Evolutionary conservation across 495 filamentous ascomycete species (phyloP), one percentile per base, ranked within the genome.

Genomic region (Sordaria brevicollis): DNA sequence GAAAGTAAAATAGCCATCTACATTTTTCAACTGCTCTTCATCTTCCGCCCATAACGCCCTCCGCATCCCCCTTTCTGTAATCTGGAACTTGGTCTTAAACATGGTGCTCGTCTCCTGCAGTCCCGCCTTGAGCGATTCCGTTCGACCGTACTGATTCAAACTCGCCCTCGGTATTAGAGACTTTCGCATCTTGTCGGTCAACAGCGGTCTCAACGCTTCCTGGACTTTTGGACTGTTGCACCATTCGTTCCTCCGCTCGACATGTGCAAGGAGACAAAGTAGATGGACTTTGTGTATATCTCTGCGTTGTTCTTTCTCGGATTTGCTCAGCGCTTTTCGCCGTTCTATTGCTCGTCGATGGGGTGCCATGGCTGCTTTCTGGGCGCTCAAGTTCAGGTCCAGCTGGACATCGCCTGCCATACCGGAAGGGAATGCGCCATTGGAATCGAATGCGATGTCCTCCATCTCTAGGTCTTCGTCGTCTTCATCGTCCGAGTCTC

Each of bases 281-380:
- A 98, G 65, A 81, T 99, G 93, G 73, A 87, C 81, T 79, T 96
- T 97, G 76, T 99, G 95, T 36, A 92, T 81, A 70, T 95, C 87
- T 33, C 95, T 77, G 41, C 94, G 85, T 11, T 87, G 78, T 65
- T 85, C 87, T 73, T 86, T 93, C 75, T 97, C 94, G 8, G 85
- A 86, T 25, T 84, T 87, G 35, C 85, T 89, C 57, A 93, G 81
- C 10, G 86, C 85, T 72, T 89, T 91, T 49, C 88, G 86, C 72
- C 83, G 81, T 54, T 84, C 83, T 13, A 70, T 70, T 7, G 70
- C 71, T 25, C 75, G 74, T 36, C 71, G 72, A n/a, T 70, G 49
- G 0, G 71, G 76, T 19, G 76, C 67, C 35, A 83, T 79, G 7
- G 82, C 70, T 2, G 80, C 79, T 65, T 79, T 76, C 35, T 85